Conservation (phyloP, 805 yeast species). For the Kazachstania kunashirensis region DNA sequence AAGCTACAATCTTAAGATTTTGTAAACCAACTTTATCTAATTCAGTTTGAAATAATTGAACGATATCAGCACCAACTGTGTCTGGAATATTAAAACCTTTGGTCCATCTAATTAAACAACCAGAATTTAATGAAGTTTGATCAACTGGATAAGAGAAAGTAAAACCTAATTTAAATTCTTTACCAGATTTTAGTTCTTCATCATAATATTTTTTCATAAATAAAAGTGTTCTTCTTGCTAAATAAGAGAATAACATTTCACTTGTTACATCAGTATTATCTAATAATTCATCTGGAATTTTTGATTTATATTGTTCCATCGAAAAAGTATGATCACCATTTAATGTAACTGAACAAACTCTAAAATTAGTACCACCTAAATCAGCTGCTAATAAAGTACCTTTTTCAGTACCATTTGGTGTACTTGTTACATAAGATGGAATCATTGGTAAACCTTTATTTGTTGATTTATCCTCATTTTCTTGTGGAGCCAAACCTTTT, state of each 20-base stretch:
- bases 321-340: slow-evolving; percentile 68
- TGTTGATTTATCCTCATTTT: slow-evolving; percentile 18
- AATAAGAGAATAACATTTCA: slow-evolving; percentile 57
- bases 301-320: slow-evolving; percentile 64
- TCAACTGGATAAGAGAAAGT: slow-evolving; percentile 91
- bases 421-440: slow-evolving; percentile 76
- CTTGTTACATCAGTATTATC: slow-evolving; percentile 41
- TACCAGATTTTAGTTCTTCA: slow-evolving; percentile 25
- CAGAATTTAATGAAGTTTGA: slow-evolving; percentile 71
- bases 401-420: slow-evolving; percentile 80
- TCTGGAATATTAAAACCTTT: slow-evolving; percentile 86
- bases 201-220: slow-evolving; percentile 62
- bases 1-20: slow-evolving; percentile 61
- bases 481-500: slow-evolving; percentile 37
- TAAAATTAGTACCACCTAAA: slow-evolving; percentile 90
- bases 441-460: slow-evolving; percentile 71
- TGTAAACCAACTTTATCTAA: slow-evolving; percentile 50
- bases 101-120: slow-evolving; percentile 88
- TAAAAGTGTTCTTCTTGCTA: slow-evolving; percentile 57
- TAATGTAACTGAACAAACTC: slow-evolving; percentile 81
- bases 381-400: slow-evolving; percentile 87
- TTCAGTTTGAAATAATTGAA: slow-evolving; percentile 57
- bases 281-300: slow-evolving; percentile 73
- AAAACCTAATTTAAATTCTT: slow-evolving; percentile 66
- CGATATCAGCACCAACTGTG: slow-evolving; percentile 78